A percentile compares a stretch with the other conserved stretches of the same genome.
phyloP scores from a whole-genome alignment of 495 filamentous ascomycete species.

The Amorphotheca resinae region DNA sequence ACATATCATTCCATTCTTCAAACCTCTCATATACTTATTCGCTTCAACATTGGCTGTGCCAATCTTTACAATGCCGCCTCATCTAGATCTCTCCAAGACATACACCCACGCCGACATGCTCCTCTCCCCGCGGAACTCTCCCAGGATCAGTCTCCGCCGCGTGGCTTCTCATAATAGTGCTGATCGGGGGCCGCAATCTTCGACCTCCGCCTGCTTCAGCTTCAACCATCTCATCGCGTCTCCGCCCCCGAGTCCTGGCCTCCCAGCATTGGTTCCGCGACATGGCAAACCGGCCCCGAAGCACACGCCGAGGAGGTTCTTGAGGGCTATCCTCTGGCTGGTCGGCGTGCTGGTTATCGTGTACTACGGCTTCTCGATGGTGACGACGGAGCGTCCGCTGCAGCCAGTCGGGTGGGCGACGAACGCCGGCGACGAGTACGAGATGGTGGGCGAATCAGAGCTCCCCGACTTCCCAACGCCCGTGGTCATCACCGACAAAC shows the following conservation, averaged over 20 bases:
- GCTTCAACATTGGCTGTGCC: slow-evolving; percentile 18
- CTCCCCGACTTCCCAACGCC: slow-evolving; percentile 45
- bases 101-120: slow-evolving; percentile 36
- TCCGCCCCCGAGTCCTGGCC: slow-evolving; percentile 44
- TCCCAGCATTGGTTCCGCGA: slow-evolving; percentile 51
- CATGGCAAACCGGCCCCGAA: slow-evolving; percentile 36
- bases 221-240: slow-evolving; percentile 51
- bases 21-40: slow-evolving; percentile 11
- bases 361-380: slow-evolving; percentile 21
- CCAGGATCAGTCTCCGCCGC: slow-evolving; percentile 10
- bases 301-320: slow-evolving; percentile 34
- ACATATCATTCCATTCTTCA: background rate
- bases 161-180: slow-evolving; percentile 9
- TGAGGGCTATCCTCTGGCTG: slow-evolving; percentile 33
- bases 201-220: slow-evolving; percentile 44
- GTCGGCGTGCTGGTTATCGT: slow-evolving; percentile 26
- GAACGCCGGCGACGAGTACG: slow-evolving; percentile 26
- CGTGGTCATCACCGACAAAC: slow-evolving; percentile 43
- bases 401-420: slow-evolving; percentile 24
- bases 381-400: slow-evolving; percentile 12
- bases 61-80: slow-evolving; percentile 32
- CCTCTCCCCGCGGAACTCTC: slow-evolving; percentile 31
- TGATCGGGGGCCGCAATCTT: slow-evolving; percentile 30
- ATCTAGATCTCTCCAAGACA: slow-evolving; percentile 34
- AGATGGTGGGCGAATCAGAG: slow-evolving; percentile 37